Evolutionary conservation across 306 rosid genomes (phyloP), one percentile per base, ranked within the genome.

Genomic region (Cicer yamashitae): DNA sequence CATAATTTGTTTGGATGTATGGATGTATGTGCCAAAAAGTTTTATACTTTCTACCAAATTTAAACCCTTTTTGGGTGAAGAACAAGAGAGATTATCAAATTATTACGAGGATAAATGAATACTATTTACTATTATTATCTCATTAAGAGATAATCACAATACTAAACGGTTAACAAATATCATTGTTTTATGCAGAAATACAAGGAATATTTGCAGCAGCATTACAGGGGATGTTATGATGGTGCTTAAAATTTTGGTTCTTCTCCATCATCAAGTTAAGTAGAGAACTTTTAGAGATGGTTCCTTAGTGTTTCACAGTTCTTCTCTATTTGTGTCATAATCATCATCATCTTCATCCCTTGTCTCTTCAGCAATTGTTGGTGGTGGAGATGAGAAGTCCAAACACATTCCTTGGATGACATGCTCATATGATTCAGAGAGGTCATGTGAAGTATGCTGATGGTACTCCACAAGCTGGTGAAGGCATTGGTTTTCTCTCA

Each of bases 381-480:
- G 89, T 0, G 86, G 81, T 10, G 98, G 93, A 67, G 98, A 89
- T 4, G 97, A 90, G 86, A 91, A 94, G 88, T 96, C 97, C 71
- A 90, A 79, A 82, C 87, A 82, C 93, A 87, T 78, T 78, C 96
- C 97, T 69, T 86, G 91, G 10, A 90, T 73, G 37, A 87, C 89
- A 71, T 91, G 81, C 67, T 92, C 98, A 18, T 90, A 90, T 3
- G 96, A 88, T 43, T 85, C 87, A 15, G 89, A 84, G 44, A 90
- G 82, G 37, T 90, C 99, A 70, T 92, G 91, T 10, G 97, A 87
- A 41, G 92, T 86, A 54, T 88, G 87, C 67, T 96, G 99, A 73
- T 92, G 98, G 54, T 96, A 96, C 87, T 92, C 96, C 73, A 92
- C 99, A 12, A 96, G 96, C 81, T 96, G 99, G 77, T 92, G 81